Conservation (phyloP, 305 asterid species). For the Fraxinus latifolia region DNA sequence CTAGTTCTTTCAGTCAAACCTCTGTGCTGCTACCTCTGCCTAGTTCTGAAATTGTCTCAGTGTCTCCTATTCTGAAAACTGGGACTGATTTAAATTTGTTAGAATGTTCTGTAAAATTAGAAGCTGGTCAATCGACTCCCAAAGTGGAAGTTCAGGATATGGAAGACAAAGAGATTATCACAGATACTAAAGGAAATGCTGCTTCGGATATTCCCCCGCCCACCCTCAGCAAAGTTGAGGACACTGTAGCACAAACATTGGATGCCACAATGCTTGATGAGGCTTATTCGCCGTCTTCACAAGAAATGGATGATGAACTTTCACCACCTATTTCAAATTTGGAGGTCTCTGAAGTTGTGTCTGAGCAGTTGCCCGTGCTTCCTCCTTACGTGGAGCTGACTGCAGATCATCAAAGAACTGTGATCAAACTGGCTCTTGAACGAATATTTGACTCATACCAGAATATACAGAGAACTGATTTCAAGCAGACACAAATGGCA, state of each 20-base stretch:
- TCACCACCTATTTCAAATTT: constrained; percentile 44
- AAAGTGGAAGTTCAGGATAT: constrained; percentile 45
- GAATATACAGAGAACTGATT: constrained; percentile 52
- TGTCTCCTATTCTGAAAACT: constrained; percentile 38
- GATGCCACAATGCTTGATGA: constrained; percentile 49
- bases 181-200: constrained; percentile 41
- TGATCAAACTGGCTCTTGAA: constrained; percentile 57
- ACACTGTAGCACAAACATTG: constrained; percentile 31
- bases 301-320: constrained; percentile 64
- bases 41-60: constrained; percentile 39
- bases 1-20: constrained; percentile 37
- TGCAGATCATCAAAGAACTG: constrained; percentile 56
- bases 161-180: constrained; percentile 36
- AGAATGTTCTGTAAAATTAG: constrained; percentile 36
- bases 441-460: constrained; percentile 68
- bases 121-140: constrained; percentile 32
- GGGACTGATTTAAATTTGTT: constrained; percentile 36
- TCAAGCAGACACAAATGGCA: constrained; percentile 71
- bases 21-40: constrained; percentile 33
- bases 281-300: constrained; percentile 69
- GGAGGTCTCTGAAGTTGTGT: constrained; percentile 50
- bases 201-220: constrained; percentile 35
- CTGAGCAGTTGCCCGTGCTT: constrained; percentile 54
- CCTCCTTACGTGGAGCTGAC: constrained; percentile 59
- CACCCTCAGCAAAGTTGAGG: constrained; percentile 50